Evolutionary conservation across 2,329 filamentous ascomycete genomes (phyloP).

Genomic region (Tetracladium maxilliforme): DNA sequence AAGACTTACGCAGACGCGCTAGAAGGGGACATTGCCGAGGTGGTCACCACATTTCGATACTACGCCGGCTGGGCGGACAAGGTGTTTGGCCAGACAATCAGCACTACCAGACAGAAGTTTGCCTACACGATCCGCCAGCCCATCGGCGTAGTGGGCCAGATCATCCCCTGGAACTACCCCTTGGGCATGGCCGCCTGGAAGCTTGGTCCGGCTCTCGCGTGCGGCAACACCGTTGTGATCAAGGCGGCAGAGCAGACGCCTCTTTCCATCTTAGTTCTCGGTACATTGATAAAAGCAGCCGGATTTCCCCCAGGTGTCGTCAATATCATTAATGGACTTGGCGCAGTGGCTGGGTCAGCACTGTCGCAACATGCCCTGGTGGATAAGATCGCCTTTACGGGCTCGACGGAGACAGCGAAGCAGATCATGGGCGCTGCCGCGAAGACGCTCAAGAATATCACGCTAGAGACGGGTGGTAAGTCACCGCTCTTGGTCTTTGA

Average conservation of each 20-base stretch:
- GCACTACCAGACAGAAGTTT: conserved; percentile 53
- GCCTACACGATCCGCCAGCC: conserved; percentile 67
- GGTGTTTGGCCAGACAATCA: conserved; percentile 64
- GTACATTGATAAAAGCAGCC: conserved; percentile 51
- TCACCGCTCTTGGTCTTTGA: conserved; percentile 26
- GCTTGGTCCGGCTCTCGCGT: conserved; percentile 52
- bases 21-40: conserved; percentile 46
- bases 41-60: conserved; percentile 48
- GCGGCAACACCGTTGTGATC: conserved; percentile 46
- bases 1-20: conserved; percentile 56
- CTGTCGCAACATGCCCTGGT: conserved; percentile 21
- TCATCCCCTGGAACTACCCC: conserved; percentile 75
- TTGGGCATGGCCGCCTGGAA: conserved; percentile 67
- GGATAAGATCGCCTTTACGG: conserved; percentile 24
- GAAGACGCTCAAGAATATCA: conserved; percentile 23
- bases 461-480: conserved; percentile 27
- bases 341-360: conserved; percentile 16
- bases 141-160: conserved; percentile 61
- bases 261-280: conserved; percentile 49
- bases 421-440: conserved; percentile 23
- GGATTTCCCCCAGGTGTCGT: conserved; percentile 21
- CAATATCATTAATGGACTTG: conserved; percentile 20
- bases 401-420: conserved; percentile 19
- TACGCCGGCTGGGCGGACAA: conserved; percentile 74
- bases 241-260: conserved; percentile 57